Evolutionary conservation across 305 asterid species (phyloP), one percentile per base, ranked within the genome.

Genomic region (Nicotiana rustica): DNA sequence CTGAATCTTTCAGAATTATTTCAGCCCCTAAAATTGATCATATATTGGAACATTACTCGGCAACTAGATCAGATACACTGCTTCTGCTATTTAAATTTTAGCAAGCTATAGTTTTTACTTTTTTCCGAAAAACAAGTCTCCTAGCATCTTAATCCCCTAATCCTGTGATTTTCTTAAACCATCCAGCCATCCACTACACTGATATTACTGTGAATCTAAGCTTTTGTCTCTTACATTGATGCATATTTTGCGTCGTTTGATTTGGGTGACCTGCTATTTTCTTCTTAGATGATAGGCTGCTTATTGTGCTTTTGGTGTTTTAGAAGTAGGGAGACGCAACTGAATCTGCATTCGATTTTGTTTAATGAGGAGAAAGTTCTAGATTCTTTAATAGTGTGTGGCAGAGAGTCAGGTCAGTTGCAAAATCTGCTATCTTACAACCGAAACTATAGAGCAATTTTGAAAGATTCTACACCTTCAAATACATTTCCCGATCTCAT

Each of bases 281-380:
- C 29, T 55, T 76, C 29, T 29, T 76, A 29, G 66, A 76, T 6
- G 80, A 31, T 76, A 76, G 8, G 31, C 29, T 55, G 49, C 65
- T 41, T 76, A 55, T 76, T 76, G 80, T 76, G 17, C 66, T 17
- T 49, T 52, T 52, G 79, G 49, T 52, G 10, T 76, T 76, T 55
- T 55, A 8, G 18, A 65, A 55, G 15, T 55, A 17, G 17, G 2
- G 66, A 76, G 47, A 4, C 10, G 15, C 66, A 35, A 17, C 29
- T 55, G 47, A 76, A 75, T 8, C 49, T 4, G 29, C 15, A 55
- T 75, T 75, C 17, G 65, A 9, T 75, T 75, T 75, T 75, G 65
- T 17, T 52, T 4, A 17, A 75, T 73, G 64, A 25, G 64, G 10
- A 52, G 65, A 75, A 15, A 75, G 52, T 55, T 75, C 9, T 19